Base-by-base conservation (phyloP, 495 filamentous ascomycete species). In the Lophiostoma macrostomum region DNA sequence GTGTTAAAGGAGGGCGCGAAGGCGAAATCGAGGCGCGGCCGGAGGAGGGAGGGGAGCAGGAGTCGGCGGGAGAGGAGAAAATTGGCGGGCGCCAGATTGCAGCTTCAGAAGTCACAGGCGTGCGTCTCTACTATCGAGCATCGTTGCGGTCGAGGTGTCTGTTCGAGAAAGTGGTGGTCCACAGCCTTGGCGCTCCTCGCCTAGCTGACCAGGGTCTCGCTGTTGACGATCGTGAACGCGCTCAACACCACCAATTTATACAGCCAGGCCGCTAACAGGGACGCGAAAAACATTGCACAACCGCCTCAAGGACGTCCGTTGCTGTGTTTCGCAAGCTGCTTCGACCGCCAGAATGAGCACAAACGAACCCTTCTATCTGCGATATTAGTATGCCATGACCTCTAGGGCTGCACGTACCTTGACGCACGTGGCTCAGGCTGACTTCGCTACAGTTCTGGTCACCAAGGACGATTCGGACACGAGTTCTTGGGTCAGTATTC, bases 381-480 rank as follows among this genome's bases (percentile, higher is more conserved):
- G 93, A 62, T 99, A 99, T 77, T 98, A 98, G 90, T 95, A 85
- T 49, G 76, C 66, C 67, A 16, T 43, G 59, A 61, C 43, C 69
- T 73, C 73, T n/a, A n/a, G n/a, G n/a, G n/a, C n/a, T n/a, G n/a
- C n/a, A n/a, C n/a, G 70, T 69, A 61, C 67, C 68, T 69, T 65
- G 67, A 18, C 14, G 37, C 28, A 58, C 45, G 20, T 38, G 24
- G 4, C n/a, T 13, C n/a, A 24, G 23, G n/a, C 29, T 51, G 30
- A 41, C 22, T 29, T 12, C 20, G 28, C 0, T 52, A 65, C 69
- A 95, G 90, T 78, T 96, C 93, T 62, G 94, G 94, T 67, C 94
- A 99, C 69, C 90, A 87, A 69, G 94, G 94, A 69, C 88, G 94
- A 63, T 95, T 95, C 72, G 94, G 94, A 50, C 94, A 99, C 76